Base-by-base conservation (phyloP, 2,329 filamentous ascomycete species). In the Microdochium paspali region DNA sequence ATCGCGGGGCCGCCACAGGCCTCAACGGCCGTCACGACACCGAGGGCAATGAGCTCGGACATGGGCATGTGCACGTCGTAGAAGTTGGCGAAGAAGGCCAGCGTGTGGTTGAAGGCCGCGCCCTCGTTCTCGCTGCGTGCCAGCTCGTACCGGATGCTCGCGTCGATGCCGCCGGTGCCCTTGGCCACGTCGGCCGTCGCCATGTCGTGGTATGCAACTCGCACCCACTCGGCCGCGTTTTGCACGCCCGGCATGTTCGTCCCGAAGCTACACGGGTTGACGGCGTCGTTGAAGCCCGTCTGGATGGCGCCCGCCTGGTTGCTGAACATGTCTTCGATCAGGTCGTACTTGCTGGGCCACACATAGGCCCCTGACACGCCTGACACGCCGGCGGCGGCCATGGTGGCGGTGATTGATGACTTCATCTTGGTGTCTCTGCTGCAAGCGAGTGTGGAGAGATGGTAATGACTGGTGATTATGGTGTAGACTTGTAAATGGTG, bases 31-130 rank as follows among this genome's bases (percentile, higher is more conserved):
- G 58, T 50, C 1, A 64, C 51, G 1, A 61, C 56, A 9, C 58
- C 56, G 35, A 67, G 53, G 6, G 64, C 64, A 0, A 66, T 50
- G 2, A 66, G 53, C 42, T 67, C 65, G 0, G 65, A 47, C 2
- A 54, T 55, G 1, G 55, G 54, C 6, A 54, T 47, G 10, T 52
- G 50, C 10, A 48, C 40, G 12, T 53, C 56, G 49, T 60, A 54
- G 44, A 55, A 57, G 40, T 49, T 50, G 28, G 39, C 42, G 44
- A 62, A 58, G 44, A 60, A 59, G 15, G 51, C 56, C 28, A 58
- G 59, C 45, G 56, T 61, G 42, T 60, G 55, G 18, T 62, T 59
- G 26, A 61, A 61, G 4, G 58, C 58, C 18, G 48, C 49, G 10
- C 59, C 58, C 39, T 50, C 53, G 44, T 61, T 61, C 48, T 60